A percentile compares a stretch with the other conserved stretches of the same genome.
Conservation (phyloP, 192 early-diverging fungal species). For the Coemansia sp. region DNA sequence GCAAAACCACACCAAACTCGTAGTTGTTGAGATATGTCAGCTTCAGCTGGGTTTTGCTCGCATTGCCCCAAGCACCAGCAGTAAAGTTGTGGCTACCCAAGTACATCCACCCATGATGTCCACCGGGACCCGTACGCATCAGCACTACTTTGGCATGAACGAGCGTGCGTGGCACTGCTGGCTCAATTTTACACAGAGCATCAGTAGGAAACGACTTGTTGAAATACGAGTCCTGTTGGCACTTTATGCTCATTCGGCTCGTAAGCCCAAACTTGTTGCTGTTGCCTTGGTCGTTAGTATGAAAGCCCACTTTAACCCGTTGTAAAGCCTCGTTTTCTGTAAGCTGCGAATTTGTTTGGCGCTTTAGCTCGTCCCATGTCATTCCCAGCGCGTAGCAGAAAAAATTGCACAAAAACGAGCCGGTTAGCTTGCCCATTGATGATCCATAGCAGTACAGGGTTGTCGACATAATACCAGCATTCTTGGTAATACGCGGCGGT, state of each 20-base stretch:
- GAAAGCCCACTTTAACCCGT: constrained; percentile 28
- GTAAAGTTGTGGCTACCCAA: constrained; percentile 47
- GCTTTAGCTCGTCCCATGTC: background rate
- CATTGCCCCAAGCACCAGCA: constrained; percentile 32
- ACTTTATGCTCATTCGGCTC: constrained; percentile 16
- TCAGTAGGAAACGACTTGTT: constrained; percentile 3
- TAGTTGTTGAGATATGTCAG: constrained; percentile 33
- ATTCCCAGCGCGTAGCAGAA: constrained; percentile 15
- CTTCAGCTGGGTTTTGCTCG: background rate
- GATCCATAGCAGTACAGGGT: constrained; percentile 40
- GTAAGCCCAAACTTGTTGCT: constrained; percentile 11
- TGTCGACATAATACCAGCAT: constrained; percentile 3
- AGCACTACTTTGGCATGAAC: constrained; percentile 36
- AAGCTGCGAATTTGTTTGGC: background rate
- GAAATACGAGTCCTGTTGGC: constrained; percentile 7
- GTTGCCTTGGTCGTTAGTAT: constrained; percentile 23
- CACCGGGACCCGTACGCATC: background rate
- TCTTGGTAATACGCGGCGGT: background rate
- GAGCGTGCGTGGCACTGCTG: constrained; percentile 3
- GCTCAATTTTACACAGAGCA: constrained; percentile 18
- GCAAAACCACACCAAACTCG: constrained; percentile 39
- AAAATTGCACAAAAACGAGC: constrained; percentile 17
- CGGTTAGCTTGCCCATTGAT: constrained; percentile 26
- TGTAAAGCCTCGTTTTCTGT: background rate
- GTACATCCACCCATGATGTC: constrained; percentile 37